Conservation (phyloP, 139 green algal species). For the Chlorella sp. region DNA sequence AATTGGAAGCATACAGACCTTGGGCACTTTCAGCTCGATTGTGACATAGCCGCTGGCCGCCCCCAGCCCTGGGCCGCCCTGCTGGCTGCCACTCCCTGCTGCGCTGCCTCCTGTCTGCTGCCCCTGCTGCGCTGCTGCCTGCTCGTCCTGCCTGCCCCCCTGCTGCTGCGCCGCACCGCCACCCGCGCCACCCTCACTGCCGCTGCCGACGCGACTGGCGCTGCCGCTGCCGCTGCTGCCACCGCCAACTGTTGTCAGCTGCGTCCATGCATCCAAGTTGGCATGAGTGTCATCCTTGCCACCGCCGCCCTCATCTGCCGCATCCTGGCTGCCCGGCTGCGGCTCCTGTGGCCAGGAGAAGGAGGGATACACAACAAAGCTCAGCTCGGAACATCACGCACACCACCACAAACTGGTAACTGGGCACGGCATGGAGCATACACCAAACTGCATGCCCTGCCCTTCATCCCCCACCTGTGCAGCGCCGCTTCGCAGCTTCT, state of each 20-base stretch:
- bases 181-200: too few species aligned
- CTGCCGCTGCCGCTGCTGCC: not conserved
- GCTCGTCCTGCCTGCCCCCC: not conserved
- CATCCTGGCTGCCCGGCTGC: not conserved
- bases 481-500: not conserved
- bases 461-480: not conserved
- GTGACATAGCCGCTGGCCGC: not conserved
- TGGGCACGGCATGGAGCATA: too few species aligned
- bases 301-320: not conserved
- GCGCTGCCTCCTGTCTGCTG: not conserved
- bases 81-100: not conserved
- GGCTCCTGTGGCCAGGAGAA: not conserved
- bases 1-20: too few species aligned
- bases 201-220: not conserved
- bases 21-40: conserved; percentile 1
- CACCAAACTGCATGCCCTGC: too few species aligned
- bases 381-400: too few species aligned
- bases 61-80: too few species aligned
- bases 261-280: not conserved
- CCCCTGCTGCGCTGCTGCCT: not conserved
- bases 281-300: not conserved
- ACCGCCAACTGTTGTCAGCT: not conserved
- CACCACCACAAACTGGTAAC: too few species aligned
- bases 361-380: not conserved
- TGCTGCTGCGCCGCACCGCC: not conserved